Evolutionary conservation across 2,329 filamentous ascomycete genomes (phyloP), one percentile per base, ranked within the genome.

Genomic region (Didymosphaeria variabile): DNA sequence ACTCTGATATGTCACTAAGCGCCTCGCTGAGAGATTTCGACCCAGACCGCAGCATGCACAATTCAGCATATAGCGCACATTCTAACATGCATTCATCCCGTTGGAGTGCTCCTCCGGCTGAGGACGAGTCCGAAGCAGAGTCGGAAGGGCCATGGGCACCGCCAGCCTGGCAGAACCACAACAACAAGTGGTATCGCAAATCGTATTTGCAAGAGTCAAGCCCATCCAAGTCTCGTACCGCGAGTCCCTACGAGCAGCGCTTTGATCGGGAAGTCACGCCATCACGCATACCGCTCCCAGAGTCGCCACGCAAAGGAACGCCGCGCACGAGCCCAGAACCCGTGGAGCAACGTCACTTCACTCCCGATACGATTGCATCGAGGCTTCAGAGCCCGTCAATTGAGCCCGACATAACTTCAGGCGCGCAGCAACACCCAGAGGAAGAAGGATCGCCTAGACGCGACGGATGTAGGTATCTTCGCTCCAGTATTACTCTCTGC

Each of bases 121-220:
- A 77, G 38, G 83, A 76, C 17, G 79, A 81, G 61, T 77, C 78
- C 52, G 82, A 82, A 59, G 71, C 79, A 56, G 82, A 85, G 61
- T 82, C 81, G 55, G 79, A 81, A 36, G 76, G 74, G 1, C 86
- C 86, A 34, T 90, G 87, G 87, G 88, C 87, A 56, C 89, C 89
- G 44, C 89, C 89, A 2, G 87, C 87, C 13, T 89, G 88, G 83
- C 83, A 86, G 65, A 85, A 83, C 69, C 82, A 82, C 63, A 87
- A 85, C 65, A 88, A 85, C 71, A 82, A 83, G 62, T 88, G 86
- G 86, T 86, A 88, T 74, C 80, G 75, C 31, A 77, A 77, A 62
- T 77, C 75, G 55, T 55, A 65, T 75, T 68, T 80, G 70, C 76
- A 75, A 80, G 51, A 74, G 29, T 66, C 68, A 50, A 85, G 81